phyloP scores from a whole-genome alignment of 495 filamentous ascomycete genomes.

The Neurospora intermedia region DNA sequence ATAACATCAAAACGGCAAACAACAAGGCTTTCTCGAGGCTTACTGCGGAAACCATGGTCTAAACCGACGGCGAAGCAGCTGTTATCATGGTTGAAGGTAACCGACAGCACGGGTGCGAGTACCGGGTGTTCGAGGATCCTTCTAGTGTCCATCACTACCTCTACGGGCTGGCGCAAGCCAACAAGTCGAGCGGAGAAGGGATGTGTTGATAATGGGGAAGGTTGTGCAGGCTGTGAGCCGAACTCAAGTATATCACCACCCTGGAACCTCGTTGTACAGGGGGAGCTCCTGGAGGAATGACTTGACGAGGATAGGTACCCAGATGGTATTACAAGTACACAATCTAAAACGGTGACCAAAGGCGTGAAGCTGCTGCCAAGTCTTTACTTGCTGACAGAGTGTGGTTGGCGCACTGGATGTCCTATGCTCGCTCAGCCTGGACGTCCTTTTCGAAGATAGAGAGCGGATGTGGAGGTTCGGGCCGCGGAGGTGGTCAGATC shows the following conservation, averaged over 20 bases:
- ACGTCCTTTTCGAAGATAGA: neutral
- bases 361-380: neutral
- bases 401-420: neutral
- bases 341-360: neutral
- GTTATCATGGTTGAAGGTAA: conserved; percentile 77
- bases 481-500: neutral
- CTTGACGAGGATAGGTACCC: neutral
- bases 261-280: neutral
- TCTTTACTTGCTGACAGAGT: neutral
- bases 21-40: conserved; percentile 15
- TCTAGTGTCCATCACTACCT: conserved; percentile 69
- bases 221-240: neutral
- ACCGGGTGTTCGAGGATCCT: conserved; percentile 67
- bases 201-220: neutral
- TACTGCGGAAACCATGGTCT: conserved; percentile 80
- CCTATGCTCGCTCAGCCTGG: neutral
- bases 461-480: neutral
- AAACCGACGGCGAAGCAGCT: conserved; percentile 84
- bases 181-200: neutral
- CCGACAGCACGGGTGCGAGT: conserved; percentile 51
- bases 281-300: neutral
- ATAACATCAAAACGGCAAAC: neutral
- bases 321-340: neutral
- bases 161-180: neutral
- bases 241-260: neutral